These are phyloP conservation scores for Pachyrhizus erosus DNA, from an alignment of 306 rosid genomes.

Conservation along the genomic window DNA sequence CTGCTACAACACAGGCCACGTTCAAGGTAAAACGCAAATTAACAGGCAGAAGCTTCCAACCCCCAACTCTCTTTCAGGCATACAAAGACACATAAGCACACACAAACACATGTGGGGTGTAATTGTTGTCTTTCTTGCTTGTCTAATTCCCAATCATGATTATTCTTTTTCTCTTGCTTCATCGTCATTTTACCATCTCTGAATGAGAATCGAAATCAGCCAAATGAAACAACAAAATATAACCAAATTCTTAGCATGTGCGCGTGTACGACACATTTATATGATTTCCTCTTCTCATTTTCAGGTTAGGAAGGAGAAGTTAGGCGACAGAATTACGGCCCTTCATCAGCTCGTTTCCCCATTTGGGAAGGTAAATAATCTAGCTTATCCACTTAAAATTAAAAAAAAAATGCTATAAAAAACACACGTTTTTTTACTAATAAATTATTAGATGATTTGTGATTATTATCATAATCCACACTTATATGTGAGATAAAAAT, in stretches of 20 bases:
- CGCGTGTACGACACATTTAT: conserved; percentile 42
- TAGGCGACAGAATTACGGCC: conserved; percentile 97
- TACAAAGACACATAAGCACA: conserved; percentile 41
- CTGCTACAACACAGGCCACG: conserved; percentile 70
- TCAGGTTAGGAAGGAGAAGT: conserved; percentile 99
- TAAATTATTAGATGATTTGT: too few species aligned
- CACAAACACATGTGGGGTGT: conserved; percentile 52
- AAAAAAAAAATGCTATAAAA: background rate
- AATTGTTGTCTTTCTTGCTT: conserved; percentile 80
- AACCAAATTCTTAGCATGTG: conserved; percentile 50
- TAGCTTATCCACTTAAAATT: conserved; percentile 25
- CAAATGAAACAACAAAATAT: conserved; percentile 49
- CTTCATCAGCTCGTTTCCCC: conserved; percentile 99
- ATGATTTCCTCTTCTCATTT: conserved; percentile 38
- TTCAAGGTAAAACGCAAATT: conserved; percentile 77
- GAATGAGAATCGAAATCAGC: conserved; percentile 33
- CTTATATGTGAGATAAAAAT: background rate
- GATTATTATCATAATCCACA: background rate
- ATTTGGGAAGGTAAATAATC: conserved; percentile 82
- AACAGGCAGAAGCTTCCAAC: conserved; percentile 54
- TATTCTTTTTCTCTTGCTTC: conserved; percentile 60
- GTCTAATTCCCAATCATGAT: conserved; percentile 65
- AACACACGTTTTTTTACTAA: background rate
- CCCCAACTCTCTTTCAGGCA: conserved; percentile 39
- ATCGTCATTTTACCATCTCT: conserved; percentile 41